phyloP scores from a whole-genome alignment of 305 asterid species.

The Stenogyne calaminthoides region DNA sequence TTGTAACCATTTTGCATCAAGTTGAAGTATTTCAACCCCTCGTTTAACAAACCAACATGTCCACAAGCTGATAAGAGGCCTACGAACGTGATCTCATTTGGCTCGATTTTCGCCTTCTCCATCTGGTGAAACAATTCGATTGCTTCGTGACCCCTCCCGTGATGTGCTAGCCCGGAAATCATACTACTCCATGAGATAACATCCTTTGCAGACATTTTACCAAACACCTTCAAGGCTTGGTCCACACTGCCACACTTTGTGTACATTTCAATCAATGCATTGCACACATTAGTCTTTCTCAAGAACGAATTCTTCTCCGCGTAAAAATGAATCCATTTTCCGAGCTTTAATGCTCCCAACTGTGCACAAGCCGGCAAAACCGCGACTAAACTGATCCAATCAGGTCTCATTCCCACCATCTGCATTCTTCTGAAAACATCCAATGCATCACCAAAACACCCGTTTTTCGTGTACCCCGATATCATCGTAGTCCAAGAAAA shows the following conservation, averaged over 20 bases:
- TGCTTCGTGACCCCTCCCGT: conserved; percentile 74
- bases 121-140: conserved; percentile 56
- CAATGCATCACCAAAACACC: conserved; percentile 64
- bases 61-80: conserved; percentile 89
- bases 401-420: conserved; percentile 66
- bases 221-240: conserved; percentile 62
- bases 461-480: conserved; percentile 64
- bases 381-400: conserved; percentile 76
- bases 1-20: conserved; percentile 50
- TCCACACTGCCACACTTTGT: conserved; percentile 73
- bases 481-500: conserved; percentile 91
- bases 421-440: conserved; percentile 76
- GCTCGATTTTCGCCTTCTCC: conserved; percentile 50
- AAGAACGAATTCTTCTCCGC: conserved; percentile 53
- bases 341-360: conserved; percentile 76
- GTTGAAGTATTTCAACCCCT: conserved; percentile 64
- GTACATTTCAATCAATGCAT: conserved; percentile 88
- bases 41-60: conserved; percentile 69
- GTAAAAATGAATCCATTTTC: conserved; percentile 77
- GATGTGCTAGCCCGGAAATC: conserved; percentile 73
- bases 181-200: conserved; percentile 83
- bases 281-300: conserved; percentile 55
- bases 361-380: conserved; percentile 82
- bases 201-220: conserved; percentile 47
- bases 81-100: conserved; percentile 78